Conservation (phyloP, 495 filamentous ascomycete species). For the Aspergillus nidulans region DNA sequence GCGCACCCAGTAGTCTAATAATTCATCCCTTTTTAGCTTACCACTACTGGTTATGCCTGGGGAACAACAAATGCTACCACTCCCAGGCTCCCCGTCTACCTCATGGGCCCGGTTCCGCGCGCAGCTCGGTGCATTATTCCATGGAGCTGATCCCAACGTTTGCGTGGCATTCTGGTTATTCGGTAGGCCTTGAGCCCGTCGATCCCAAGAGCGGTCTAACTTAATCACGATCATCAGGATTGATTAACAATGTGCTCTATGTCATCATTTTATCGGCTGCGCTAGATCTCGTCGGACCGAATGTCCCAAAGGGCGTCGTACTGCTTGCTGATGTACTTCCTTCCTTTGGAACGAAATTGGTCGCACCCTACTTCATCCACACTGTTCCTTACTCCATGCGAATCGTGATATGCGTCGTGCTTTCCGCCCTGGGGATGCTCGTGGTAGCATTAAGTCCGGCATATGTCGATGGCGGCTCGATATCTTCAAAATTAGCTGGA, state of each 20-base stretch:
- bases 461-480: constrained; percentile 52
- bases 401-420: constrained; percentile 63
- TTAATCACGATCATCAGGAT: constrained; percentile 48
- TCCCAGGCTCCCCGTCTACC: constrained; percentile 70
- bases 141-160: constrained; percentile 66
- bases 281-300: constrained; percentile 84
- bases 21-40: constrained; percentile 2
- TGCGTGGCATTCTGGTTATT: constrained; percentile 88
- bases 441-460: constrained; percentile 73
- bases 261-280: constrained; percentile 96
- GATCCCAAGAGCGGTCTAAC: neutral
- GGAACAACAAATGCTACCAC: constrained; percentile 49
- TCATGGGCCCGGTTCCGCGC: constrained; percentile 67
- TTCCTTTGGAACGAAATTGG: constrained; percentile 79
- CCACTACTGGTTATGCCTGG: constrained; percentile 18
- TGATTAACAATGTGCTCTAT: constrained; percentile 98
- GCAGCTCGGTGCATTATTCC: constrained; percentile 58
- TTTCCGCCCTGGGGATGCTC: constrained; percentile 81
- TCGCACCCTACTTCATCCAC: constrained; percentile 92
- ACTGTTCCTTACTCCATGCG: constrained; percentile 72
- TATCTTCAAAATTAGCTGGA: constrained; percentile 72
- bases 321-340: constrained; percentile 91
- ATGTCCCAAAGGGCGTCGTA: constrained; percentile 82
- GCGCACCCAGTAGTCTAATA: constrained; percentile 16
- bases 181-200: constrained; percentile 49